Evolutionary conservation across 148 eudicot species (phyloP), one percentile per base, ranked within the genome.

Genomic region (Dianthus caryophyllus): DNA sequence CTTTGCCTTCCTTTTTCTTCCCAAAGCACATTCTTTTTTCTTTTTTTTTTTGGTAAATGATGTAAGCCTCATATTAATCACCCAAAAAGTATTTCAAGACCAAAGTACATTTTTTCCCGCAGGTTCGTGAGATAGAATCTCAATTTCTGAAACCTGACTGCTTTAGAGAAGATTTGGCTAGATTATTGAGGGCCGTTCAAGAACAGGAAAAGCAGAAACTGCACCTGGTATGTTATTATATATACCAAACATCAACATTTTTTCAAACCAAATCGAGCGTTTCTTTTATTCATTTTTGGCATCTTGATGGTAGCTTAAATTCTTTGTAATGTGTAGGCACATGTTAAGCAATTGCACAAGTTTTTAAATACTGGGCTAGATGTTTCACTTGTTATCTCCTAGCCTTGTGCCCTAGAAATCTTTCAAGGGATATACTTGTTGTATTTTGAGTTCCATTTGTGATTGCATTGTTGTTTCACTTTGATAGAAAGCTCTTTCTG

Each of bases 61-160:
- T n/a, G n/a, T 33, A 33, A 2, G 39, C 33, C 74, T 66, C 61
- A 30, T 65, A 9, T 56, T 70, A n/a, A n/a, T n/a, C n/a, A n/a
- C n/a, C n/a, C n/a, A n/a, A n/a, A n/a, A n/a, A n/a, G n/a, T n/a
- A n/a, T n/a, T n/a, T n/a, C n/a, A n/a, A n/a, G n/a, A n/a, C n/a
- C n/a, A n/a, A n/a, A n/a, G n/a, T n/a, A n/a, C 44, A 16, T 68
- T 30, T 21, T 18, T 43, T 74, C 47, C 25, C 81, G 66, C 68
- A 94, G 99, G 93, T 94, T 22, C 84, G 85, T 71, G 89, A 86
- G 69, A 61, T 90, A 70, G 99, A 94, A 73, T 78, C 90, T 22
- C 80, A 74, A 50, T 88, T 94, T 78, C 73, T 84, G 46, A 90
- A 84, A 62, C 89, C 99, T 49, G 81, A 76, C 70, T 83, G 80